Evolutionary conservation across 306 rosid genomes (phyloP).

Genomic region (Ormosia semicastrata): DNA sequence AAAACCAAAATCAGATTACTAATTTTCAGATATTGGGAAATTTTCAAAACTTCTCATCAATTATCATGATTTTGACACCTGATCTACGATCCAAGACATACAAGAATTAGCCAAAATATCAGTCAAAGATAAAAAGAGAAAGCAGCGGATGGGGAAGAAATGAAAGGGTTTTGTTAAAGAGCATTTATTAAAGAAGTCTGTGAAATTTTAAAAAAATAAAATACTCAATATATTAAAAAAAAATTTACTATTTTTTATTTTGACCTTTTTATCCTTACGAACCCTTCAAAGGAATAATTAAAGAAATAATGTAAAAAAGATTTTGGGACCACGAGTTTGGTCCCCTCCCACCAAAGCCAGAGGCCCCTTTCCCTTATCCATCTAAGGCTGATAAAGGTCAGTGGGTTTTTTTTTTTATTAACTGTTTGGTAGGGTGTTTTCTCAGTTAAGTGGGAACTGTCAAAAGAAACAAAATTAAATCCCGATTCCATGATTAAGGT

Average conservation of each 20-base stretch:
- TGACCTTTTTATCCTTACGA: too few relatives aligned
- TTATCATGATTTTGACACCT: background rate
- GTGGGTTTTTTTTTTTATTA: too few relatives aligned
- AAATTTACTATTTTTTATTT: too few relatives aligned
- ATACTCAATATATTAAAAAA: too few relatives aligned
- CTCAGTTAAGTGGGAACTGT: background rate
- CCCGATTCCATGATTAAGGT: constrained; percentile 25
- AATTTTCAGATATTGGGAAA: background rate
- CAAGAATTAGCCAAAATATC: background rate
- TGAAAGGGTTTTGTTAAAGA: too few relatives aligned
- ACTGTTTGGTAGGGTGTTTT: too few relatives aligned
- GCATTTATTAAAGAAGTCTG: too few relatives aligned
- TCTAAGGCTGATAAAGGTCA: too few relatives aligned
- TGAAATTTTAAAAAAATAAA: too few relatives aligned
- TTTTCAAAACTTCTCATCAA: background rate
- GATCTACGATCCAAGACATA: background rate
- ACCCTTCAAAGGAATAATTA: too few relatives aligned
- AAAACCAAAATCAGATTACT: background rate
- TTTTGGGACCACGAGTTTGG: background rate
- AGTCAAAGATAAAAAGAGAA: background rate
- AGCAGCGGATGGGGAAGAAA: background rate
- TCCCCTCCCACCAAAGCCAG: background rate
- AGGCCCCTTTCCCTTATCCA: background rate
- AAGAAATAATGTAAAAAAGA: background rate
- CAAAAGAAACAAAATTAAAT: background rate